These are phyloP conservation scores for Septoria petroselini DNA, from an alignment of 2,329 filamentous ascomycete species.

Conservation along the genomic window DNA sequence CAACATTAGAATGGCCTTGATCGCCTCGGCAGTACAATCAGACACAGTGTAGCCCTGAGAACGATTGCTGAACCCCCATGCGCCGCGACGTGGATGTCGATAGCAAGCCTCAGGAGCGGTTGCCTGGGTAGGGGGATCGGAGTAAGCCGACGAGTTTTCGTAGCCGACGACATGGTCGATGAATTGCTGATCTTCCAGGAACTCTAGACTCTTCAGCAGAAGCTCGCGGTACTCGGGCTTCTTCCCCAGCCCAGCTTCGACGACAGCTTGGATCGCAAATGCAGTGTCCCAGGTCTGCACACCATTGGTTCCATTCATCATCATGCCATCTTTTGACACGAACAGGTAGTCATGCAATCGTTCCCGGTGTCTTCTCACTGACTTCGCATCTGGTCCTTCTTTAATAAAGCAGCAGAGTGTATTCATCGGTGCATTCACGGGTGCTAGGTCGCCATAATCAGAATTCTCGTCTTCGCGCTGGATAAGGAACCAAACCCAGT, in stretches of 20 bases:
- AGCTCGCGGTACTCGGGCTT: constrained; percentile 77
- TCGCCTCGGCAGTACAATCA: constrained; percentile 86
- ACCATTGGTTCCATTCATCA: constrained; percentile 95
- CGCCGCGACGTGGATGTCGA: constrained; percentile 84
- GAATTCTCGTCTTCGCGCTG: constrained; percentile 93
- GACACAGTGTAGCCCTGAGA: constrained; percentile 93
- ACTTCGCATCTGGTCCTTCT: constrained; percentile 71
- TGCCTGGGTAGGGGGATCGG: constrained; percentile 34
- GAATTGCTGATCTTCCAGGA: constrained; percentile 88
- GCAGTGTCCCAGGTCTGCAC: constrained; percentile 96
- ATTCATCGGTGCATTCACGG: constrained; percentile 89
- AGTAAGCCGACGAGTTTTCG: constrained; percentile 55
- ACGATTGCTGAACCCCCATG: constrained; percentile 92
- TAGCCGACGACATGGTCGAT: constrained; percentile 76
- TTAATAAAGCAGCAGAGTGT: constrained; percentile 79
- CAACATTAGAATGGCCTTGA: constrained; percentile 81
- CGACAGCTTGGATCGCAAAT: constrained; percentile 78
- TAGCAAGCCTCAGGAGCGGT: constrained; percentile 51
- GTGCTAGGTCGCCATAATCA: constrained; percentile 78
- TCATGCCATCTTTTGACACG: constrained; percentile 88
- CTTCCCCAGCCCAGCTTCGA: constrained; percentile 73
- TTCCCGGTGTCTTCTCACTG: constrained; percentile 73
- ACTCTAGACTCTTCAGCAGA: constrained; percentile 76
- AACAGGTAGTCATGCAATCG: constrained; percentile 83
- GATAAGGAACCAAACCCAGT: constrained; percentile 77